Evolutionary conservation across 1,284 basidiomycete species (phyloP).

Genomic region (Boletellus deceptivus): DNA sequence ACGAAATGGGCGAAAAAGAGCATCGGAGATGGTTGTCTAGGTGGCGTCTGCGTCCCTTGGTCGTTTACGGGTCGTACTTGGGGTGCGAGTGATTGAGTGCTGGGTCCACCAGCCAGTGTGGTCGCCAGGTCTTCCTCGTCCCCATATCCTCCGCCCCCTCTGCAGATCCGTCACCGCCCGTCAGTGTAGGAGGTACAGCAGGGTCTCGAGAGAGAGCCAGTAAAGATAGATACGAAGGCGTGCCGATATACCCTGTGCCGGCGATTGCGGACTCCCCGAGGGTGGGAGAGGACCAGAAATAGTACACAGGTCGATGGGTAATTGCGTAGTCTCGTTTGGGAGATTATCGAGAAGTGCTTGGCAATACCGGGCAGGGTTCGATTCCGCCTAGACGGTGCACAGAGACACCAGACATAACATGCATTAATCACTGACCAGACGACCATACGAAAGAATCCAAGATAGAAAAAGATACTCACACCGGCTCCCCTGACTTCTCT

Average conservation of each 20-base stretch:
- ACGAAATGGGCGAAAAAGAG: constrained; percentile 95
- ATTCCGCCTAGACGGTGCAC: constrained; percentile 58
- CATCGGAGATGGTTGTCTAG: constrained; percentile 75
- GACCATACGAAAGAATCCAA: background rate
- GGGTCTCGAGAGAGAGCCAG: constrained; percentile 66
- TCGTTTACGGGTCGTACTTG: constrained; percentile 15
- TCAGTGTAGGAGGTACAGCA: constrained; percentile 40
- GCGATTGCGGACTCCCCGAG: constrained; percentile 17
- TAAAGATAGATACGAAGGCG: constrained; percentile 74
- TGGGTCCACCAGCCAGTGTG: constrained; percentile 13
- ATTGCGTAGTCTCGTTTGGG: constrained; percentile 84
- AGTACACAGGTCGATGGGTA: constrained; percentile 91
- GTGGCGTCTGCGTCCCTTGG: constrained; percentile 25
- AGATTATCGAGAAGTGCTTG: constrained; percentile 79
- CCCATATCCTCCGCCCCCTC: constrained; percentile 21
- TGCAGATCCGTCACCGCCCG: constrained; percentile 36
- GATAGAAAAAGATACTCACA: constrained; percentile 46
- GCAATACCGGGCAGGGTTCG: constrained; percentile 81
- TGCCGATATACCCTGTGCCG: constrained; percentile 34
- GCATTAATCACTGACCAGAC: background rate
- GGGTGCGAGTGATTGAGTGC: constrained; percentile 7
- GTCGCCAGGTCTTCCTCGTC: constrained; percentile 19
- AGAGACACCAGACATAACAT: background rate
- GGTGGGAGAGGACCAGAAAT: constrained; percentile 53
- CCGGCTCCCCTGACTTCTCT: constrained; percentile 73